These are phyloP conservation scores for Alternaria alternata DNA, from an alignment of 2,329 filamentous ascomycete genomes.

Conservation along the genomic window DNA sequence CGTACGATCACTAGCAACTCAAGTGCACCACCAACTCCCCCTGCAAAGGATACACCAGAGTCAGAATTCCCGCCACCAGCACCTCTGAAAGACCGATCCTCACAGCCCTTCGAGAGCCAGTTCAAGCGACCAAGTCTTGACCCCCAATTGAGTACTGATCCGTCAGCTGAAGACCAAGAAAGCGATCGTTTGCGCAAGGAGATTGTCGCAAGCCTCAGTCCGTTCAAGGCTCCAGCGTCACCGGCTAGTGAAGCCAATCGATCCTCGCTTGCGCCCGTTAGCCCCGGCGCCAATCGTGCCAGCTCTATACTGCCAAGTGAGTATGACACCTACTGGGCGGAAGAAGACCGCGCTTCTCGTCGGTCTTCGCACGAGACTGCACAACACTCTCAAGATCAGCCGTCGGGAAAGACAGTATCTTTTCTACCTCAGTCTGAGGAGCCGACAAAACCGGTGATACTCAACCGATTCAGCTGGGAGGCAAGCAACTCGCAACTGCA, in stretches of 20 bases:
- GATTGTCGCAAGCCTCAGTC: constrained; percentile 71
- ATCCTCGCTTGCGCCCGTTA: constrained; percentile 36
- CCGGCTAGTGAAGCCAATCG: constrained; percentile 28
- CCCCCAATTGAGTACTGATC: constrained; percentile 58
- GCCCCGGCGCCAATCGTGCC: constrained; percentile 55
- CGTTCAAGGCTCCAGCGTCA: constrained; percentile 46
- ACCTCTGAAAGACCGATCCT: constrained; percentile 51
- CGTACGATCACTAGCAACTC: constrained; percentile 46
- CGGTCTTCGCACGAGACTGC: constrained; percentile 37
- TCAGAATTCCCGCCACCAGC: constrained; percentile 42
- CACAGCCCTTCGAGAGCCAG: constrained; percentile 21
- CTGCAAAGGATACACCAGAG: constrained; percentile 53
- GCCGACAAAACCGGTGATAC: constrained; percentile 26
- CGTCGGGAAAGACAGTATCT: constrained; percentile 13
- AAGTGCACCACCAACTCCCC: constrained; percentile 56
- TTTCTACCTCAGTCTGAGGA: constrained; percentile 23
- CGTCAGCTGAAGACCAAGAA: constrained; percentile 67
- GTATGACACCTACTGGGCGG: constrained; percentile 73
- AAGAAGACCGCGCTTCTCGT: constrained; percentile 55
- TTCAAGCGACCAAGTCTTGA: constrained; percentile 36
- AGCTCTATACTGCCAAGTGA: constrained; percentile 71
- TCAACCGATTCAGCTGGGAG: constrained; percentile 48
- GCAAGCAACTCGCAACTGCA: constrained; percentile 21
- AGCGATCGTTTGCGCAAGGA: constrained; percentile 77
- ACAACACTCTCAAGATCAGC: constrained; percentile 25